phyloP scores from a whole-genome alignment of 495 filamentous ascomycete species.

The Penicillium macrosclerotiorum region DNA sequence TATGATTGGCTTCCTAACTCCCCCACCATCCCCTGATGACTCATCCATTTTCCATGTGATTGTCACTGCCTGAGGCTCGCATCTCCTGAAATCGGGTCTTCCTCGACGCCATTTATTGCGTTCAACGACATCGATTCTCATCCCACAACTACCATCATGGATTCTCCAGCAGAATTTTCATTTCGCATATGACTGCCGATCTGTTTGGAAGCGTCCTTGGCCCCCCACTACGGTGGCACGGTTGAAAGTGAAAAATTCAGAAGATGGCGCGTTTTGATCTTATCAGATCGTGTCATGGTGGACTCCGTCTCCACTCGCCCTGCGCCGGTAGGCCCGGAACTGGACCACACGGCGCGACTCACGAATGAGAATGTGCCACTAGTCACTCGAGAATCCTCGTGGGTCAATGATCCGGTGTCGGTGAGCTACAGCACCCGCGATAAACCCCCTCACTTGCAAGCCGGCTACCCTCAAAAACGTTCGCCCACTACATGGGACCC shows the following conservation, averaged over 20 bases:
- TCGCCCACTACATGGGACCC: background rate
- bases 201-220: background rate
- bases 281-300: slow-evolving; percentile 29
- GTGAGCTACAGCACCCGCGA: background rate
- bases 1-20: slow-evolving; percentile 8
- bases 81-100: too few species aligned
- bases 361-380: slow-evolving; percentile 8
- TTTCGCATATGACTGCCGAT: background rate
- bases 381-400: slow-evolving; percentile 1
- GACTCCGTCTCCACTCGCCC: slow-evolving; percentile 24
- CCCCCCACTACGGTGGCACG: background rate
- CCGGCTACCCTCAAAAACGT: background rate
- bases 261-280: slow-evolving; percentile 18
- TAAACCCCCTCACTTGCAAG: slow-evolving; percentile 10
- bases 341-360: slow-evolving; percentile 6
- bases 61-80: background rate
- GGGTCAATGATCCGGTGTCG: slow-evolving; percentile 16
- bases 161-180: slow-evolving; percentile 2
- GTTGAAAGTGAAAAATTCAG: background rate
- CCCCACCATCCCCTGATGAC: slow-evolving; percentile 11
- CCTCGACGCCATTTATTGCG: too few species aligned
- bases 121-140: too few species aligned
- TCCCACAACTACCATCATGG: too few species aligned
- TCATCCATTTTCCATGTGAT: slow-evolving; percentile 24
- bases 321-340: slow-evolving; percentile 5